Evolutionary conservation across 495 filamentous ascomycete genomes (phyloP).

Genomic region (Bryoglossum gracile): DNA sequence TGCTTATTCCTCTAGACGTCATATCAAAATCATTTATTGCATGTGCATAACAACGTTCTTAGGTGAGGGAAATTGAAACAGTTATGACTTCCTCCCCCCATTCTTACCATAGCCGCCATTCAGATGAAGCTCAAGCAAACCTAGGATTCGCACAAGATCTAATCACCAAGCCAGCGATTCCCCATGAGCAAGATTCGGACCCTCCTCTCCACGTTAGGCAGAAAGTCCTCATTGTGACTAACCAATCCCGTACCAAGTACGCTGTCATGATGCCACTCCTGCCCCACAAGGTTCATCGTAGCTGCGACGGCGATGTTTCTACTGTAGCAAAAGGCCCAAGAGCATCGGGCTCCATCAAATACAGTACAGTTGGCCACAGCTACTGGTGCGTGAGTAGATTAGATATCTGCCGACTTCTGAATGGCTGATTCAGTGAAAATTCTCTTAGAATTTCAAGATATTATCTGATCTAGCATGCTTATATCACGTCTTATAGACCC

Average conservation of each 20-base stretch:
- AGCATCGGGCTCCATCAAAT: no score
- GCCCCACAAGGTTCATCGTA: slow-evolving; percentile 1
- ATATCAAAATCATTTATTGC: not conserved
- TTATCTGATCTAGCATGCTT: slow-evolving; percentile 7
- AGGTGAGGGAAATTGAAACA: not conserved
- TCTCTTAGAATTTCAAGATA: not conserved
- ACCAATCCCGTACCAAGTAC: not conserved
- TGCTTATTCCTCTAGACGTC: not conserved
- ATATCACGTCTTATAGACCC: not conserved
- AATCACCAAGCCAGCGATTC: not conserved
- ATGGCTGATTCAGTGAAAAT: not conserved
- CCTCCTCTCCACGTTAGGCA: not conserved
- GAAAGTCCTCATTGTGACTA: not conserved
- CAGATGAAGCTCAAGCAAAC: no score
- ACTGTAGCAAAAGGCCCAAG: not conserved
- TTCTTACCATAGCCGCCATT: not conserved
- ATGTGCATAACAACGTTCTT: not conserved
- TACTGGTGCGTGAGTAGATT: not conserved
- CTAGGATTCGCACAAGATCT: no score
- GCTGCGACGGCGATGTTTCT: not conserved
- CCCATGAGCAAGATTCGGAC: not conserved
- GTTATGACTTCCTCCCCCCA: not conserved
- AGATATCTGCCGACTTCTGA: not conserved
- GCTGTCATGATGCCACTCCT: slow-evolving; percentile 1
- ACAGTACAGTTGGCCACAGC: not conserved